Evolutionary conservation across 352 stramenopile species (phyloP).

Genomic region (Bremia lactucae): DNA sequence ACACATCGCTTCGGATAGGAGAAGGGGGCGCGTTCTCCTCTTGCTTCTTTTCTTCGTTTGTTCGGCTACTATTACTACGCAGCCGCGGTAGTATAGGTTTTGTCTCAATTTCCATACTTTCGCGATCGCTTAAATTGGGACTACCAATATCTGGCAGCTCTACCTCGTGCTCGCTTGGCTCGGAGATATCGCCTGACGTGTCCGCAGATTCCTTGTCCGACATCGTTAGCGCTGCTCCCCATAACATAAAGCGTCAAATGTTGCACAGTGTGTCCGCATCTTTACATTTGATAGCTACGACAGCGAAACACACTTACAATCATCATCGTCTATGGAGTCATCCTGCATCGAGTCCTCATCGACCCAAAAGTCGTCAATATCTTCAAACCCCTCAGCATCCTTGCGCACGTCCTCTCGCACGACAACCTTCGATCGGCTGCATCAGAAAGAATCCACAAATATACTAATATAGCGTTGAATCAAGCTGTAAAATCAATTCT

Average conservation of each 20-base stretch:
- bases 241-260: neutral
- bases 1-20: constrained; percentile 19
- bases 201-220: constrained; percentile 36
- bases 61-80: neutral
- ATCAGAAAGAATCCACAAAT: too few species aligned
- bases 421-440: constrained; percentile 40
- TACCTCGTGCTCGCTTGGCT: constrained; percentile 37
- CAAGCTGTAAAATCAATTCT: neutral
- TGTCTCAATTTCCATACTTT: constrained; percentile 25
- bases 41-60: constrained; percentile 10
- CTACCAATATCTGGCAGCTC: constrained; percentile 28
- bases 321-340: constrained; percentile 25
- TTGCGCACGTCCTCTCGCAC: constrained; percentile 60
- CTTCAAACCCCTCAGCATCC: constrained; percentile 72
- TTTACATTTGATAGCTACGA: neutral
- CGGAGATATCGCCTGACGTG: constrained; percentile 31
- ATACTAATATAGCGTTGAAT: neutral
- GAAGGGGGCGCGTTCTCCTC: constrained; percentile 14
- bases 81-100: constrained; percentile 17
- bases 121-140: constrained; percentile 21
- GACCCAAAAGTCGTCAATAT: constrained; percentile 83
- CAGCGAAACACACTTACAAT: constrained; percentile 7
- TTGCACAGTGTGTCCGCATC: neutral
- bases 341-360: constrained; percentile 41
- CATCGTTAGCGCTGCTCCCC: constrained; percentile 18